Percentiles rank a stretch among this genome's conserved stretches.
phyloP scores from a whole-genome alignment of 495 filamentous ascomycete species.

The Lineolata rhizophorae region DNA sequence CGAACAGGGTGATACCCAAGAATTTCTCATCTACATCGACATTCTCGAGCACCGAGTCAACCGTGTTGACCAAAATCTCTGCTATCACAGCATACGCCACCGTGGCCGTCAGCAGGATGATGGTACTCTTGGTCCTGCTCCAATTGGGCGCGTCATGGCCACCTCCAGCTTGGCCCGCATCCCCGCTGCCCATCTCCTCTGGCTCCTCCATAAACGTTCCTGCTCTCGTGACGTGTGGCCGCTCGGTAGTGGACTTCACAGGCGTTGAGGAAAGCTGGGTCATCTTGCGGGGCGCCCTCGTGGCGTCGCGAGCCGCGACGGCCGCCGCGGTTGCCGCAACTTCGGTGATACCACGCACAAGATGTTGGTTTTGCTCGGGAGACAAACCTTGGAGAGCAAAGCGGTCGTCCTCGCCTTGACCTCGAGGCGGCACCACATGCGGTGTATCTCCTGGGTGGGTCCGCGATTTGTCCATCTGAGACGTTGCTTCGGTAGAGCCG shows the following conservation, averaged over 20 bases:
- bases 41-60: slow-evolving; percentile 78
- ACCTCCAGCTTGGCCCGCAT: slow-evolving; percentile 25
- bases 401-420: slow-evolving; percentile 19
- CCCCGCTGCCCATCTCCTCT: too few relatives aligned
- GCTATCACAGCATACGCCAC: slow-evolving; percentile 88
- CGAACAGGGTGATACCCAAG: slow-evolving; percentile 90
- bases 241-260: slow-evolving; percentile 5
- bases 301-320: slow-evolving; percentile 65
- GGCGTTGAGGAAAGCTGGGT: slow-evolving; percentile 17
- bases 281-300: slow-evolving; percentile 26
- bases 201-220: slow-evolving; percentile 6
- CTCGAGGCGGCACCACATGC: slow-evolving; percentile 25
- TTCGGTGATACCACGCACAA: slow-evolving; percentile 70
- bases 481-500: too few relatives aligned
- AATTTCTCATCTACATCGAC: slow-evolving; percentile 95
- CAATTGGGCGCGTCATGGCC: slow-evolving; percentile 97
- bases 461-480: too few relatives aligned
- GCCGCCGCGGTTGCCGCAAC: slow-evolving; percentile 82
- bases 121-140: slow-evolving; percentile 70
- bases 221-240: slow-evolving; percentile 9
- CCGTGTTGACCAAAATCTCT: slow-evolving; percentile 89
- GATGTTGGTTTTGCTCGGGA: slow-evolving; percentile 53
- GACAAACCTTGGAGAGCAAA: slow-evolving; percentile 41
- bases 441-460: too few relatives aligned
- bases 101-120: slow-evolving; percentile 79